Evolutionary conservation across 352 stramenopile genomes (phyloP).

Genomic region (Peronosclerospora sorghi): DNA sequence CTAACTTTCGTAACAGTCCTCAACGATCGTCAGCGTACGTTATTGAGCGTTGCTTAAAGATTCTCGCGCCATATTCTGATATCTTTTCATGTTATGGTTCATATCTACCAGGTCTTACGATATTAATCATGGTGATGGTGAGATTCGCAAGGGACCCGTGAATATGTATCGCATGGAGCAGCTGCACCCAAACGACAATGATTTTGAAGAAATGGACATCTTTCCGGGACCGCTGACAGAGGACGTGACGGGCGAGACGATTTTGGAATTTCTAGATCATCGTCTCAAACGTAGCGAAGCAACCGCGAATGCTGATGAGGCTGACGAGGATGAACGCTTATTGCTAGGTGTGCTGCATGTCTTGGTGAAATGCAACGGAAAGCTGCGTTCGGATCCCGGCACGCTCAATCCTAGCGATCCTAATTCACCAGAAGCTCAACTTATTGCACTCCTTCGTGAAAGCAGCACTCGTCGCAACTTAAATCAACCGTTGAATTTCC

Average conservation of each 20-base stretch:
- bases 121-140: constrained; percentile 41
- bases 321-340: constrained; percentile 56
- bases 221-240: constrained; percentile 74
- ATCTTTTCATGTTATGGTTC: background rate
- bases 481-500: constrained; percentile 36
- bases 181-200: constrained; percentile 55
- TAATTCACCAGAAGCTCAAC: constrained; percentile 48
- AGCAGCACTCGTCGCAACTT: constrained; percentile 51
- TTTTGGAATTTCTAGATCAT: constrained; percentile 59
- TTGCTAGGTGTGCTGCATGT: constrained; percentile 57
- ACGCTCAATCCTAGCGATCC: constrained; percentile 34
- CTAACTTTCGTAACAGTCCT: constrained; percentile 52
- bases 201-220: constrained; percentile 53
- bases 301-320: constrained; percentile 5
- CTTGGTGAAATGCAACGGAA: constrained; percentile 73
- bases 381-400: constrained; percentile 39
- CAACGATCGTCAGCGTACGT: constrained; percentile 38
- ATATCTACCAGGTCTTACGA: constrained; percentile 28
- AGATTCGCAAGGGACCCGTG: constrained; percentile 73
- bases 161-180: constrained; percentile 75
- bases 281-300: constrained; percentile 30
- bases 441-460: constrained; percentile 57
- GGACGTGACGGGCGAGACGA: constrained; percentile 40
- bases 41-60: background rate
- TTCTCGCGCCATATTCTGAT: constrained; percentile 5